Evolutionary conservation across 305 asterid species (phyloP), one percentile per base, ranked within the genome.

Genomic region (Coffea humblotiana): DNA sequence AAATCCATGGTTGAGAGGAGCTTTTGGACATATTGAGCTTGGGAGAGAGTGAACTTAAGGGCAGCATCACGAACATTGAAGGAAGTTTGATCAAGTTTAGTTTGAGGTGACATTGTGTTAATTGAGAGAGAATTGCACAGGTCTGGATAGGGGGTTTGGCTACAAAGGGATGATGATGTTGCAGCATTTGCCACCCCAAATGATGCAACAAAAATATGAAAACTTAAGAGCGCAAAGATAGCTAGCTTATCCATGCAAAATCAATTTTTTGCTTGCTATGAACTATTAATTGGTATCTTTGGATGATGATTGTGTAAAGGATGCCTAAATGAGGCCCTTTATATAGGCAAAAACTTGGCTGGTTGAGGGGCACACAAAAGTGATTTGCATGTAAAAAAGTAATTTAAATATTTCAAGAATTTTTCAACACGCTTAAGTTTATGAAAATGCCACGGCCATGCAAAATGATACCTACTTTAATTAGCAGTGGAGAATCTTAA

Each of bases 81-180:
- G 45, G 54, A 49, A 18, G 80, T 82, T 78, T 77, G 78, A 35
- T 84, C 87, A 32, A 74, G 73, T 77, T 83, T 83, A 40, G 79
- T 32, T 52, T 77, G 70, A 8, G 70, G 81, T 35, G 83, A 67
- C 73, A 45, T 64, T 63, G 80, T 64, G 79, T 0, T 47, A 19
- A 61, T 32, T 78, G 45, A 1, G 56, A 91, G 84, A n/a, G 93
- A 79, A 77, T 78, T 74, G 83, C 95, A 91, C 47, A 89, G 65
- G 23, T 86, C 71, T 0, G 95, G 95, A 69, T 91, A 82, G 10
- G 91, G 93, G 51, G 93, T 86, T 84, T 87, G 79, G 77, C 45
- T 76, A 86, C 95, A 91, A 48, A 87, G 49, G 8, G 86, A 56
- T 63, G 75, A 60, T 49, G 43, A 74, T 58, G 79, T 68, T 40